Evolutionary conservation across 164 flowering plant species (phyloP).

Genomic region (Kalanchoe fedtschenkoi): DNA sequence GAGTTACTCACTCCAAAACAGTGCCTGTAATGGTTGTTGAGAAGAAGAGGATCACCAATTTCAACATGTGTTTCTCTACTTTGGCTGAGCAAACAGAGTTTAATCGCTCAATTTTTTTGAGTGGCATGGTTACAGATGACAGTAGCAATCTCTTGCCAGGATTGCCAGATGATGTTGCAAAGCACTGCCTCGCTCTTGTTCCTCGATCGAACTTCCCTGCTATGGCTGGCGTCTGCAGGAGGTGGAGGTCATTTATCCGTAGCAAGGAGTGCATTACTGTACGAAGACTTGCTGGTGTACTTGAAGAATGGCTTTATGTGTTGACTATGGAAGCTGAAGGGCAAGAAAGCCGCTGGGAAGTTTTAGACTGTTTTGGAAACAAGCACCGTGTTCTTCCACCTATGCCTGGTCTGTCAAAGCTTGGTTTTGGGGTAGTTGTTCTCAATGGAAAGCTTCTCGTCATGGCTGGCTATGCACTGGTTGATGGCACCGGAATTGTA

Average conservation of each 20-base stretch:
- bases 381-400: constrained; percentile 44
- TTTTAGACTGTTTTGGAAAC: constrained; percentile 51
- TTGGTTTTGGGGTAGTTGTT: constrained; percentile 67
- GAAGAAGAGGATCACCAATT: constrained; percentile 32
- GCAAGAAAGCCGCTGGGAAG: constrained; percentile 82
- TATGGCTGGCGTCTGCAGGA: constrained; percentile 70
- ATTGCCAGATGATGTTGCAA: constrained; percentile 88
- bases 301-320: constrained; percentile 89
- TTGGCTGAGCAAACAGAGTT: constrained; percentile 16
- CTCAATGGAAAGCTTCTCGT: constrained; percentile 82
- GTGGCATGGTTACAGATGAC: constrained; percentile 18
- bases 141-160: constrained; percentile 61
- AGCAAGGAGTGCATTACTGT: constrained; percentile 78
- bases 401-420: constrained; percentile 74
- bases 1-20: constrained; percentile 1
- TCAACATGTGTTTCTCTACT: constrained; percentile 39
- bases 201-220: constrained; percentile 68
- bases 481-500: constrained; percentile 33
- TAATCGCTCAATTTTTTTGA: constrained; percentile 19
- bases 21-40: constrained; percentile 45
- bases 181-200: constrained; percentile 80
- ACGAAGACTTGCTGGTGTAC: constrained; percentile 54
- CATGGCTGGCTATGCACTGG: constrained; percentile 53
- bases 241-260: constrained; percentile 65
- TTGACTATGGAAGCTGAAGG: constrained; percentile 49